phyloP scores from a whole-genome alignment of 805 yeast genomes.

The Candida suzukii region DNA sequence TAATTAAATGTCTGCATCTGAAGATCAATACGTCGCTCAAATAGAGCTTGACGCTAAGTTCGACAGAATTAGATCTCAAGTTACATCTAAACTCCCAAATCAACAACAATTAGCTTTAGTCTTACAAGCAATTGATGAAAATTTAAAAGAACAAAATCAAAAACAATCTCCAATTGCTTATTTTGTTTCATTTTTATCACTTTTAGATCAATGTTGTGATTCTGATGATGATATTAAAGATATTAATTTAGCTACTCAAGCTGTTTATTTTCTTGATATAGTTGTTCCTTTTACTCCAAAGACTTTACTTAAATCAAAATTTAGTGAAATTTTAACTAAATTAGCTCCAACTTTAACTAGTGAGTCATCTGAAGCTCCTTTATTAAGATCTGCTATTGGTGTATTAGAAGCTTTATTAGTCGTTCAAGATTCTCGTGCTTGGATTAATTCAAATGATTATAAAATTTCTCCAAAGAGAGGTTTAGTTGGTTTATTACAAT shows the following conservation, averaged over 20 bases:
- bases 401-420: constrained; percentile 70
- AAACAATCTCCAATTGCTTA: constrained; percentile 70
- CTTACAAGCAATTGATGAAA: constrained; percentile 85
- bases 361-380: constrained; percentile 67
- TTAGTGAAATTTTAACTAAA: constrained; percentile 69
- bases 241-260: constrained; percentile 57
- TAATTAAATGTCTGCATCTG: constrained; percentile 2
- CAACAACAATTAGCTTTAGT: constrained; percentile 82
- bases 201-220: constrained; percentile 68
- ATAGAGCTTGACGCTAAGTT: constrained; percentile 58
- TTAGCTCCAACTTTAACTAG: constrained; percentile 75
- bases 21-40: constrained; percentile 10
- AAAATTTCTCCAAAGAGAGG: constrained; percentile 75
- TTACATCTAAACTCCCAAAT: constrained; percentile 73
- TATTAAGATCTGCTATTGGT: constrained; percentile 78
- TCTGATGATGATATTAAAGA: constrained; percentile 49
- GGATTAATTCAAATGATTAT: constrained; percentile 52
- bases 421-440: constrained; percentile 74
- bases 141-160: constrained; percentile 59
- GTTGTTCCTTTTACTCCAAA: constrained; percentile 70
- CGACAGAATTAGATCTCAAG: constrained; percentile 62
- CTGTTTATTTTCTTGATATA: constrained; percentile 76
- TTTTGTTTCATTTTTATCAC: constrained; percentile 73
- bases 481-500: constrained; percentile 65
- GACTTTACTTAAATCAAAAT: constrained; percentile 62